These are phyloP conservation scores for Penicillium freii DNA, from an alignment of 2,329 filamentous ascomycete species.

Conservation along the genomic window DNA sequence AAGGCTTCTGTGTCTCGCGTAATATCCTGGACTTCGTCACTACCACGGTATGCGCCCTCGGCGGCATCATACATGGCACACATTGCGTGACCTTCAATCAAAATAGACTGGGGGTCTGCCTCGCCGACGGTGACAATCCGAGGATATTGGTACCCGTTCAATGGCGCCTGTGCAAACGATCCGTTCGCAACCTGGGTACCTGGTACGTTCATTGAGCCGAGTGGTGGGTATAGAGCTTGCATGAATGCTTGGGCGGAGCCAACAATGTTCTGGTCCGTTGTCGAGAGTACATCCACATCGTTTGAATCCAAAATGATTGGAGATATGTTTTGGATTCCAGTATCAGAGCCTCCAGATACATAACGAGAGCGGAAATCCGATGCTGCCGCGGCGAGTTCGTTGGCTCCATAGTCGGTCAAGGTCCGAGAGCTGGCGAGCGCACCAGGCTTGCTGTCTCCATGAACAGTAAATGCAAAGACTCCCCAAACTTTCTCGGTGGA, in stretches of 20 bases:
- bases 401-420: conserved; percentile 57
- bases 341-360: conserved; percentile 38
- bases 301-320: conserved; percentile 45
- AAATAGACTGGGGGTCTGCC: conserved; percentile 52
- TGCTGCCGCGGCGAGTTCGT: conserved; percentile 52
- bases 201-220: conserved; percentile 32
- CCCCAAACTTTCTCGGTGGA: conserved; percentile 42
- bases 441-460: conserved; percentile 56
- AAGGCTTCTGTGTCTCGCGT: conserved; percentile 40
- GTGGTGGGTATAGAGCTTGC: conserved; percentile 60
- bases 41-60: conserved; percentile 43
- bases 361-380: conserved; percentile 54
- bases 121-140: conserved; percentile 46
- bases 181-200: conserved; percentile 50
- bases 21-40: conserved; percentile 42
- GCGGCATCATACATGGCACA: conserved; percentile 43
- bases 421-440: conserved; percentile 36
- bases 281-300: conserved; percentile 50
- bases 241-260: conserved; percentile 61
- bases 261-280: conserved; percentile 48
- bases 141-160: conserved; percentile 59
- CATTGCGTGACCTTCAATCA: conserved; percentile 49
- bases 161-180: conserved; percentile 46
- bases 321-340: conserved; percentile 47
- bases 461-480: conserved; percentile 54